These are phyloP conservation scores for Bonnemaisonia californica DNA, from an alignment of 31 red algal genomes.

Conservation along the genomic window DNA sequence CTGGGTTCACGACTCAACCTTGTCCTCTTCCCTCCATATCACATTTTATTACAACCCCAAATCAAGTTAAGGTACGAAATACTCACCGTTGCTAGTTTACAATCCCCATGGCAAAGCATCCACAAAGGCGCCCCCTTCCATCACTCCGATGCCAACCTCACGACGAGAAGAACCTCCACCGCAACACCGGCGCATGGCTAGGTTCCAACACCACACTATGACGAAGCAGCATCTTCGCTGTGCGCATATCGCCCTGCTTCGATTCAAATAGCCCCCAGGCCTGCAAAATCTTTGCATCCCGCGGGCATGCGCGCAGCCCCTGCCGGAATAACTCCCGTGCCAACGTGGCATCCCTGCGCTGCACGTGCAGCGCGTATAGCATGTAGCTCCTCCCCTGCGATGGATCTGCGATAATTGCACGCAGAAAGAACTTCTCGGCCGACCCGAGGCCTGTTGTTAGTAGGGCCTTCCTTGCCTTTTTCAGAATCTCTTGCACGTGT, in stretches of 20 bases:
- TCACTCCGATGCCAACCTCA: too few species aligned
- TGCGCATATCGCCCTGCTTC: slow-evolving; percentile 3
- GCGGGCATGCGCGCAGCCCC: not conserved
- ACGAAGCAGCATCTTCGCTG: not conserved
- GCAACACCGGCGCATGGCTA: slow-evolving; percentile 13
- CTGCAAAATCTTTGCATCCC: slow-evolving; percentile 7
- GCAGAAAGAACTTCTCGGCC: not conserved
- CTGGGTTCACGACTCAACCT: too few species aligned
- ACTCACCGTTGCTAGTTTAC: too few species aligned
- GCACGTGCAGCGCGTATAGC: slow-evolving; percentile 17
- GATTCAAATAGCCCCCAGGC: slow-evolving; percentile 19
- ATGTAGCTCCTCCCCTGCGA: not conserved
- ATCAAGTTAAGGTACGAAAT: too few species aligned
- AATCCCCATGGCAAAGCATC: too few species aligned
- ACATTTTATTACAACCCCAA: too few species aligned
- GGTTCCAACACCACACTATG: not conserved
- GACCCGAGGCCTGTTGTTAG: not conserved
- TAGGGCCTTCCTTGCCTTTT: not conserved
- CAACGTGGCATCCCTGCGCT: not conserved
- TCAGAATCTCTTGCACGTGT: not conserved
- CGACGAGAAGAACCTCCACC: slow-evolving; percentile 10
- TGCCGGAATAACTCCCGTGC: slow-evolving; percentile 7
- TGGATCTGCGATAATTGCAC: not conserved
- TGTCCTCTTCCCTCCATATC: too few species aligned
- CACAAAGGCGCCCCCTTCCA: too few species aligned